These are phyloP conservation scores for Eutypa lata DNA, from an alignment of 2,329 filamentous ascomycete genomes.

Conservation along the genomic window DNA sequence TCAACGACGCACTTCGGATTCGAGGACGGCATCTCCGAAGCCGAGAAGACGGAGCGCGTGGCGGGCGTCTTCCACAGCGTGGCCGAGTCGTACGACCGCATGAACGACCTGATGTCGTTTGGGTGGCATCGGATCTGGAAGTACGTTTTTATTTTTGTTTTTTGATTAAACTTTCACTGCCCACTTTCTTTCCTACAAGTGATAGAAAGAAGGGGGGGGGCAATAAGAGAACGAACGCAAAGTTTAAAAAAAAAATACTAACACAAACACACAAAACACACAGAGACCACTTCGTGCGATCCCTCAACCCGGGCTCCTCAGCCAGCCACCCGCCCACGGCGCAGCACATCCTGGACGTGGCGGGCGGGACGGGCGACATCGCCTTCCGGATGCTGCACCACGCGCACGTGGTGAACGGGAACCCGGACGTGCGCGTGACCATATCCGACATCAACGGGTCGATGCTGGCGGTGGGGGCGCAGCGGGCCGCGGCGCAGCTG, in stretches of 20 bases:
- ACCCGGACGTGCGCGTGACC: slow-evolving; percentile 77
- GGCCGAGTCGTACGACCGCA: slow-evolving; percentile 89
- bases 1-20: slow-evolving; percentile 88
- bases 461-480: slow-evolving; percentile 86
- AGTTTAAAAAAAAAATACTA: not conserved
- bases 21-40: slow-evolving; percentile 71
- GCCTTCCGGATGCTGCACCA: slow-evolving; percentile 95
- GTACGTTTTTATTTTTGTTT: slow-evolving; percentile 37
- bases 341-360: slow-evolving; percentile 87
- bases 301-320: slow-evolving; percentile 75
- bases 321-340: slow-evolving; percentile 41
- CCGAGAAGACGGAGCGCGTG: slow-evolving; percentile 70
- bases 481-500: slow-evolving; percentile 61
- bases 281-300: slow-evolving; percentile 86
- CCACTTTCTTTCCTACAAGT: not conserved
- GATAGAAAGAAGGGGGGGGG: no score
- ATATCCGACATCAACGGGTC: slow-evolving; percentile 94
- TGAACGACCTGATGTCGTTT: slow-evolving; percentile 99
- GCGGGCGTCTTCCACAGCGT: slow-evolving; percentile 92
- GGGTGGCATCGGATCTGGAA: slow-evolving; percentile 97
- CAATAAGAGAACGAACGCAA: no score
- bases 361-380: slow-evolving; percentile 95
- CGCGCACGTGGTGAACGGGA: slow-evolving; percentile 74
- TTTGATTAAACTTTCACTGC: slow-evolving; percentile 2
- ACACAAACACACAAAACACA: slow-evolving; percentile 2